Base-by-base conservation (phyloP, 2,329 filamentous ascomycete species). In the Phialocephala sp. region DNA sequence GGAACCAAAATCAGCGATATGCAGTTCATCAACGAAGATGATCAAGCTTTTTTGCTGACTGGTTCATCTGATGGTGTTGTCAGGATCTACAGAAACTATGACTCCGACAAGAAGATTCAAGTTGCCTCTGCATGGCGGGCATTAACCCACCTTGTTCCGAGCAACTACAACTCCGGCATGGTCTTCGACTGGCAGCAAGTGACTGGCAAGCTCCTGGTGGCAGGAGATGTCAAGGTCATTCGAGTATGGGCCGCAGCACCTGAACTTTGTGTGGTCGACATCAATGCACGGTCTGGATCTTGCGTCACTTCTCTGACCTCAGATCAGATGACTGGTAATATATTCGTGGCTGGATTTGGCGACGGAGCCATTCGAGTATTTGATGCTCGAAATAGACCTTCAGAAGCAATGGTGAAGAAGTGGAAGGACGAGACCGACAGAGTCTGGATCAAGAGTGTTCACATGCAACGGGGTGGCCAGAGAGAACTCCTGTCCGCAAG, bases 151-250 rank as follows among this genome's bases (percentile, higher is more conserved):
- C 91, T 98, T 76, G 91, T 98, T 6, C 93, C 94, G 4, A 97
- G 92, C 77, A 97, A 94, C 74, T 91, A 94, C 74, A 97, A 97
- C 77, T 94, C 94, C 1, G 95, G 95, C 24, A 90, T 99, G 79
- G 94, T 98, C 32, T 96, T 98, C 76, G 94, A 99, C 77, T 99
- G 95, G 95, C 94, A 98, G 77, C 95, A 99, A 80, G 94, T 96
- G n/a, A 92, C 93, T 72, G 95, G 95, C 8, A 92, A 93, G 67
- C 90, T 97, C 8, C 85, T 99, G n/a, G 95, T 98, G 37, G 95
- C 95, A 12, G 95, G 95, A 54, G 95, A 99, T 76, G 93, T 97
- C 62, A 92, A 95, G 65, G 92, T 97, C 39, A 97, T 99, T 72
- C 87, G 94, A 41, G 92, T 98, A 39, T 99, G 95, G 95, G 95